Evolutionary conservation across 768 basidiomycete species (phyloP).

Genomic region (Trichaptum fuscoviolaceum): DNA sequence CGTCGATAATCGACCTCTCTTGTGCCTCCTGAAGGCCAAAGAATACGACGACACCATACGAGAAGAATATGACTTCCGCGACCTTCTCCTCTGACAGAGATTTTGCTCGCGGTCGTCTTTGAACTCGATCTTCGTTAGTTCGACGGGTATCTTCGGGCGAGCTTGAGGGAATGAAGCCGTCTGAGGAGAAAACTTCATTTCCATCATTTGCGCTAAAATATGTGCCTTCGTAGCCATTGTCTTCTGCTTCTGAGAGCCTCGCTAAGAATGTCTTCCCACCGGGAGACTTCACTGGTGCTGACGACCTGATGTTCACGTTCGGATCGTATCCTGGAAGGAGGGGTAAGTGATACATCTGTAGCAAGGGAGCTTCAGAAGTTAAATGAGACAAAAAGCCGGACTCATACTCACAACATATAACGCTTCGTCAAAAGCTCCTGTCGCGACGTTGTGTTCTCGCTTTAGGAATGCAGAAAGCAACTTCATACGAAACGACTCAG

Average conservation of each 20-base stretch:
- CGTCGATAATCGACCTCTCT: slow-evolving; percentile 81
- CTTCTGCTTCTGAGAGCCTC: slow-evolving; percentile 81
- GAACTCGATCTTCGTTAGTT: slow-evolving; percentile 14
- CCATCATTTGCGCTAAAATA: slow-evolving; percentile 52
- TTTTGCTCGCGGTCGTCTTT: slow-evolving; percentile 12
- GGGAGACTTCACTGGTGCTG: slow-evolving; percentile 48
- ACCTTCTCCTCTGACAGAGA: slow-evolving; percentile 41
- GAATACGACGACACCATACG: slow-evolving; percentile 89
- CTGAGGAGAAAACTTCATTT: slow-evolving; percentile 23
- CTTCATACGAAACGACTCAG: slow-evolving; percentile 83
- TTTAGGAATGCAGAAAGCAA: slow-evolving; percentile 80
- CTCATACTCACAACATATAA: slow-evolving; percentile 72
- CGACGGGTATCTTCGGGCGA: slow-evolving; percentile 18
- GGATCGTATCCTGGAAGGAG: slow-evolving; percentile 89
- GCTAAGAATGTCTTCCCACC: slow-evolving; percentile 56
- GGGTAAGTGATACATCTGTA: slow-evolving; percentile 88
- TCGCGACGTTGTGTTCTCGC: slow-evolving; percentile 87
- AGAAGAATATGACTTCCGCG: slow-evolving; percentile 75
- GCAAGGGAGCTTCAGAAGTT: slow-evolving; percentile 1
- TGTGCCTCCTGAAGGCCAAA: slow-evolving; percentile 79
- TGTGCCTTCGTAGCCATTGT: slow-evolving; percentile 81
- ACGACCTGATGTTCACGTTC: slow-evolving; percentile 80
- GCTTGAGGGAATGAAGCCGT: slow-evolving; percentile 55
- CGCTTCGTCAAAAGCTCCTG: slow-evolving; percentile 88
- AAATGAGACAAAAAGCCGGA: not conserved